phyloP scores from a whole-genome alignment of 192 early-diverging fungal genomes.

The Dispira parvispora region DNA sequence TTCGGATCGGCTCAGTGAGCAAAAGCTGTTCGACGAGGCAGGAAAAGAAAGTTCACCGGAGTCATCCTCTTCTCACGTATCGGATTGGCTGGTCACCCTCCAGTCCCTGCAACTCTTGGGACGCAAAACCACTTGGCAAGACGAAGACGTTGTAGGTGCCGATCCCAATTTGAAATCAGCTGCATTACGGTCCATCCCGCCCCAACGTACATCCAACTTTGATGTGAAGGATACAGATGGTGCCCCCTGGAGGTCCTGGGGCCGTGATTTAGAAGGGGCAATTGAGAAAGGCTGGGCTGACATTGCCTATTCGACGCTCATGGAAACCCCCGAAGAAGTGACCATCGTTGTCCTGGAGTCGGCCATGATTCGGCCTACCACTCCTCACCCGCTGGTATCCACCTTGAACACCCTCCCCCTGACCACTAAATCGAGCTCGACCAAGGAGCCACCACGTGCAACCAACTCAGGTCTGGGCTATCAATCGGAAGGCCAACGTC shows the following conservation, averaged over 20 bases:
- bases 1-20: neutral
- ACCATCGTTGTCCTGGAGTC: neutral
- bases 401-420: neutral
- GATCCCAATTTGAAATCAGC: neutral
- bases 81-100: constrained; percentile 7
- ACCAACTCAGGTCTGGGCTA: neutral
- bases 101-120: constrained; percentile 5
- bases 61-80: neutral
- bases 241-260: neutral
- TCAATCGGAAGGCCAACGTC: neutral
- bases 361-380: neutral
- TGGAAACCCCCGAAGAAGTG: constrained; percentile 1
- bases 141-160: neutral
- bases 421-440: neutral
- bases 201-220: too few relatives aligned
- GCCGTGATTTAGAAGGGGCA: neutral
- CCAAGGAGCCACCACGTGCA: neutral
- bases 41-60: neutral
- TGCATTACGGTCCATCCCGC: too few relatives aligned
- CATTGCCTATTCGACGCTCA: neutral
- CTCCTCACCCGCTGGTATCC: constrained; percentile 1
- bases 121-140: neutral
- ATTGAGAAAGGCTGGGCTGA: neutral
- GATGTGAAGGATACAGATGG: too few relatives aligned
- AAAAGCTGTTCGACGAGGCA: neutral